These are phyloP conservation scores for Phytophthora hybrid DNA, from an alignment of 352 stramenopile species.

Conservation along the genomic window DNA sequence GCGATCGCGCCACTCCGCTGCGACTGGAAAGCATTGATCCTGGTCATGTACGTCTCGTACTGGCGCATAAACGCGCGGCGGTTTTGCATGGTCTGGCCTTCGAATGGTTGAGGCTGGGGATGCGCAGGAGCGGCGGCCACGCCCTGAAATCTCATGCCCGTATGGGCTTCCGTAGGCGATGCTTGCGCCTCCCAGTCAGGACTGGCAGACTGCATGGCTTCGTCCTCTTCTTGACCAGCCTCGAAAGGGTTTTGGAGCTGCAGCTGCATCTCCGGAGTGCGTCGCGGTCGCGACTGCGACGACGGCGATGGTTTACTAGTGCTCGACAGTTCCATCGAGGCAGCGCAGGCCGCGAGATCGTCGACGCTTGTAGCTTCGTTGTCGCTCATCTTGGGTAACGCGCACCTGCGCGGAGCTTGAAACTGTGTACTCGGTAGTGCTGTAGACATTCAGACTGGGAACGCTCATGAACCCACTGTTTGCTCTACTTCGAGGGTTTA, in stretches of 20 bases:
- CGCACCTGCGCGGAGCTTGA: too few species aligned
- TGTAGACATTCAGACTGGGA: too few species aligned
- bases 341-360: too few species aligned
- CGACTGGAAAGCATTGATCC: background rate
- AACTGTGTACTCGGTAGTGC: too few species aligned
- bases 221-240: background rate
- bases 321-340: too few species aligned
- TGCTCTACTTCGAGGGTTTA: too few species aligned
- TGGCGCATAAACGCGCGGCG: background rate
- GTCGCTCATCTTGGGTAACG: too few species aligned
- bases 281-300: too few species aligned
- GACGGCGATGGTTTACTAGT: too few species aligned
- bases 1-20: background rate
- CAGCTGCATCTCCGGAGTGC: background rate
- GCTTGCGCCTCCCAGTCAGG: background rate
- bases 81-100: too few species aligned
- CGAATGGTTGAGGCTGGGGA: background rate
- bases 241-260: background rate
- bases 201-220: background rate
- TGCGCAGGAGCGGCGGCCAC: background rate
- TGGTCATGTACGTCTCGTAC: background rate
- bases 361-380: too few species aligned
- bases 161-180: background rate
- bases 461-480: too few species aligned
- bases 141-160: background rate